phyloP scores from a whole-genome alignment of 2,329 filamentous ascomycete species.

The Penicillium corylophilum region DNA sequence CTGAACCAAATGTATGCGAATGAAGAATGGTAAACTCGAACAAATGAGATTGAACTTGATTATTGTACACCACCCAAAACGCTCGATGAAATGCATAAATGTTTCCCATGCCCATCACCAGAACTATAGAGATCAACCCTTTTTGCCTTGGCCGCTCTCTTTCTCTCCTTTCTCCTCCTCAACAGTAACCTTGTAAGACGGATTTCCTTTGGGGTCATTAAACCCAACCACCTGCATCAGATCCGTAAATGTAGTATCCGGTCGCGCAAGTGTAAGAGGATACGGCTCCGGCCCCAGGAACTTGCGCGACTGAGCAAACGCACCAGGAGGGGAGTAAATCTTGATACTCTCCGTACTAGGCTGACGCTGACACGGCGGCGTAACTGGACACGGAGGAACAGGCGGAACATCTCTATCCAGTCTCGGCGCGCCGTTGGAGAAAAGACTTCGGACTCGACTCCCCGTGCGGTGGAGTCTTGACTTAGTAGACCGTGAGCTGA shows the following conservation, averaged over 20 bases:
- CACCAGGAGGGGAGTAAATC: constrained; percentile 46
- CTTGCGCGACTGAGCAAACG: constrained; percentile 26
- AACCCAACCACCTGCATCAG: constrained; percentile 41
- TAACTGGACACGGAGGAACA: constrained; percentile 20
- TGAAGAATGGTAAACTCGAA: no score
- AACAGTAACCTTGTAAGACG: constrained; percentile 29
- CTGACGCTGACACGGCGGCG: constrained; percentile 24
- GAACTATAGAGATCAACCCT: not conserved
- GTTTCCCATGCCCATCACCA: not conserved
- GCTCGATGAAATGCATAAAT: not conserved
- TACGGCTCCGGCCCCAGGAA: constrained; percentile 29
- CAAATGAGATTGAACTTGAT: not conserved
- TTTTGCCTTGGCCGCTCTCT: not conserved
- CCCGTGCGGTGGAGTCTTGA: constrained; percentile 37
- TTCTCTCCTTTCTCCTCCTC: constrained; percentile 3
- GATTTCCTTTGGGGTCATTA: constrained; percentile 28
- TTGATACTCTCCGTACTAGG: constrained; percentile 48
- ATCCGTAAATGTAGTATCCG: constrained; percentile 39
- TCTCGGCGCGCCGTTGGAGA: constrained; percentile 23
- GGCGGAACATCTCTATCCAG: constrained; percentile 22
- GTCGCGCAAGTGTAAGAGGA: constrained; percentile 21
- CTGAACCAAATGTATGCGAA: no score
- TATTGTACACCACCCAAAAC: not conserved
- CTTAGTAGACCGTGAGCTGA: constrained; percentile 30
- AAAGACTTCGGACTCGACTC: constrained; percentile 39